These are phyloP conservation scores for Colletotrichum sp. DNA, from an alignment of 2,329 filamentous ascomycete species.

Conservation along the genomic window DNA sequence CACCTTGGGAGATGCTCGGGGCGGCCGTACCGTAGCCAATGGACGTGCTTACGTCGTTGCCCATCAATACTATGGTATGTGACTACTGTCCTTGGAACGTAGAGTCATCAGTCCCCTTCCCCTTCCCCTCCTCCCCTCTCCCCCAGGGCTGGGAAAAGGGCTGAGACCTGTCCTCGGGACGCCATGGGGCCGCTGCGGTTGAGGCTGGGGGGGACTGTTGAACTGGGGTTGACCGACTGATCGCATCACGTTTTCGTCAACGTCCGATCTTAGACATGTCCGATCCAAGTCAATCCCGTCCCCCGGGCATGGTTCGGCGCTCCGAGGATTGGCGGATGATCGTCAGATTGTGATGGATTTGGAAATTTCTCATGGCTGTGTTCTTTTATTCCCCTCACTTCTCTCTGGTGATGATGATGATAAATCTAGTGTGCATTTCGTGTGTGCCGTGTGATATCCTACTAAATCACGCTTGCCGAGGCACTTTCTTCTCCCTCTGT, in stretches of 20 bases:
- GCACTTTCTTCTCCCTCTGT: not conserved
- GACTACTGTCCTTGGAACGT: not conserved
- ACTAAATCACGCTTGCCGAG: not conserved
- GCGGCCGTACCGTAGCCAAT: slow-evolving; percentile 15
- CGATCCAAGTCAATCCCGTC: not conserved
- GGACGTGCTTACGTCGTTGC: not conserved
- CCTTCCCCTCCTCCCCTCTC: not conserved
- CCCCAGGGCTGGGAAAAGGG: not conserved
- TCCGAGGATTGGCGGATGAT: not conserved
- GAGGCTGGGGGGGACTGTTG: not conserved
- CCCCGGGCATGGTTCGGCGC: not conserved
- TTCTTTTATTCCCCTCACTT: not conserved
- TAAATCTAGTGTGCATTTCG: not conserved
- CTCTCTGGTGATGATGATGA: not conserved
- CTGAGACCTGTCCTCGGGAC: not conserved
- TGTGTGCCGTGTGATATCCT: not conserved
- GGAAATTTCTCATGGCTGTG: not conserved
- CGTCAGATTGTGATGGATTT: not conserved
- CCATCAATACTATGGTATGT: not conserved
- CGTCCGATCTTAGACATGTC: not conserved
- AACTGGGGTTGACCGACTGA: not conserved
- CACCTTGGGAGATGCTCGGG: not conserved
- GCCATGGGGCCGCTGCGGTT: not conserved
- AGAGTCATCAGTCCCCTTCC: not conserved
- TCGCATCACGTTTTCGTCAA: slow-evolving; percentile 11